Conservation (phyloP, 208 protist genomes). For the Crithidia bombi region DNA sequence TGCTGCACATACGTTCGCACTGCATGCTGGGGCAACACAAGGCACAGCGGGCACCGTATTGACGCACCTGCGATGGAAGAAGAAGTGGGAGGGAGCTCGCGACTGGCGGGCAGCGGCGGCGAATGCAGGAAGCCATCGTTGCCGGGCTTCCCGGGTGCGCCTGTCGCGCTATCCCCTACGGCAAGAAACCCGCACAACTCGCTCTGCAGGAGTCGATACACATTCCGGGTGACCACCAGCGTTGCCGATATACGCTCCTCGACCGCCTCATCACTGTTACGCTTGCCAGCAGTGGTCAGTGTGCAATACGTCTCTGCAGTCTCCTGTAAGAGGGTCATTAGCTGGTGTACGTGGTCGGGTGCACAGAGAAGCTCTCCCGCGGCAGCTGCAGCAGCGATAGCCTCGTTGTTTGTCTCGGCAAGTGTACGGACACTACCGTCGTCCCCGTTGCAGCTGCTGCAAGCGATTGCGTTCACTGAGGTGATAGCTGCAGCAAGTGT, state of each 20-base stretch:
- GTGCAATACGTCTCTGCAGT: not conserved
- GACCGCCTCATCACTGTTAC: not conserved
- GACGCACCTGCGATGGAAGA: not conserved
- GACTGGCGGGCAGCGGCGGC: slow-evolving; percentile 13
- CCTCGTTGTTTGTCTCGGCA: not conserved
- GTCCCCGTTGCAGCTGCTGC: not conserved
- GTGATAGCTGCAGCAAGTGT: slow-evolving; percentile 20
- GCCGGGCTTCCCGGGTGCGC: not conserved
- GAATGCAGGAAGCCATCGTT: not conserved
- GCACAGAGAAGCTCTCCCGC: slow-evolving; percentile 18
- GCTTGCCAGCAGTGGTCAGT: not conserved
- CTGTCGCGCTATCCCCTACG: not conserved
- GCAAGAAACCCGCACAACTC: slow-evolving; percentile 52
- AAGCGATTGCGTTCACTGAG: slow-evolving; percentile 23
- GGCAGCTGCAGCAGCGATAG: not conserved
- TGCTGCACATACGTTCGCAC: slow-evolving; percentile 22
- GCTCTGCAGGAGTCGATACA: slow-evolving; percentile 59
- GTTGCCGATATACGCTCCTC: slow-evolving; percentile 38
- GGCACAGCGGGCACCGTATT: slow-evolving; percentile 18
- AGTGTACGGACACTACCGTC: not conserved
- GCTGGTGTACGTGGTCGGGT: slow-evolving; percentile 16
- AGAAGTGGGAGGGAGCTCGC: slow-evolving; percentile 3
- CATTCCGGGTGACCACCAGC: slow-evolving; percentile 57
- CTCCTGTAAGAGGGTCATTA: slow-evolving; percentile 19
- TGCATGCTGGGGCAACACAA: slow-evolving; percentile 7